phyloP scores from a whole-genome alignment of 768 basidiomycete genomes.

The Leccinum barrowsii region DNA sequence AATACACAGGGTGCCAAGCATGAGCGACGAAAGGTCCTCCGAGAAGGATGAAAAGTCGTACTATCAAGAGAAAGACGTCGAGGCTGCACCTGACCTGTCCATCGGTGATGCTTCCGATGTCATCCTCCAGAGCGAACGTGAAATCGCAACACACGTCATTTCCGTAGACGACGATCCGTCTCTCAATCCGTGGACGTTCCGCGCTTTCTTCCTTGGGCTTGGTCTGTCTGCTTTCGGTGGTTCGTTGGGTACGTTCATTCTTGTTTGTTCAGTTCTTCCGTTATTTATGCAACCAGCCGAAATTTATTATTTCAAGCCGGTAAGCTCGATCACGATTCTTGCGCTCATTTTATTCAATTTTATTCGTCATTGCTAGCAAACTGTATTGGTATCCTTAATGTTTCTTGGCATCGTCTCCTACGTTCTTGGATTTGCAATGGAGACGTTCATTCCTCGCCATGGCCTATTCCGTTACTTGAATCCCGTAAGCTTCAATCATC shows the following conservation, averaged over 20 bases:
- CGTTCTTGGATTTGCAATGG: constrained; percentile 44
- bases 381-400: constrained; percentile 48
- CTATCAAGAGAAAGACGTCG: constrained; percentile 32
- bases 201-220: not conserved
- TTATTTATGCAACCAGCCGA: constrained; percentile 35
- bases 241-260: not conserved
- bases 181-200: not conserved
- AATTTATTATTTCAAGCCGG: constrained; percentile 62
- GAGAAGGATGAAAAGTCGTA: constrained; percentile 11
- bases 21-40: constrained; percentile 3
- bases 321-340: constrained; percentile 11
- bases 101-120: constrained; percentile 9
- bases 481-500: constrained; percentile 29
- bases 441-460: constrained; percentile 41
- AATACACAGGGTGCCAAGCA: not conserved
- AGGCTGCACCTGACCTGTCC: constrained; percentile 10
- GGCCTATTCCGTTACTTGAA: constrained; percentile 50
- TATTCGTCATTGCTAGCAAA: constrained; percentile 39
- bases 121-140: constrained; percentile 40
- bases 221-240: not conserved
- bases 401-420: constrained; percentile 53
- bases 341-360: not conserved
- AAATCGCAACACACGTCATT: constrained; percentile 43
- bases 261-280: not conserved
- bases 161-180: constrained; percentile 3